phyloP scores from a whole-genome alignment of 305 asterid species.

The Coffea humblotiana region DNA sequence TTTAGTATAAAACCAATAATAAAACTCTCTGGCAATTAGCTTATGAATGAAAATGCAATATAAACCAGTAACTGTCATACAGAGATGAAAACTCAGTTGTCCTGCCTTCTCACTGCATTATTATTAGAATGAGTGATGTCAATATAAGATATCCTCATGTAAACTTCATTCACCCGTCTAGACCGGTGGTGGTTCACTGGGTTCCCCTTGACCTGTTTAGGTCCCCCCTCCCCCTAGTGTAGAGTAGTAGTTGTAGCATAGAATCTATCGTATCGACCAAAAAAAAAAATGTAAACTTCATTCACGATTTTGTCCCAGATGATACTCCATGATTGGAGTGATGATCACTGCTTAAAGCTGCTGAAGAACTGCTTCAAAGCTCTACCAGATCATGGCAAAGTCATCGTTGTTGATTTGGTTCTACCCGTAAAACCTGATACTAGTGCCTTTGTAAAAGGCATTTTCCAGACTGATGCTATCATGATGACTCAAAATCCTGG shows the following conservation, averaged over 20 bases:
- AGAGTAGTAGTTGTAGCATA: no score
- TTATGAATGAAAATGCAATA: not conserved
- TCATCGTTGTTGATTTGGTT: conserved; percentile 8
- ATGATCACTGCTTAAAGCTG: conserved; percentile 12
- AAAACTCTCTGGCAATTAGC: not conserved
- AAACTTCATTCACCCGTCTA: not conserved
- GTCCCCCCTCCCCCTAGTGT: no score
- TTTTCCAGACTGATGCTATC: conserved; percentile 4
- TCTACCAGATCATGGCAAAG: conserved; percentile 17
- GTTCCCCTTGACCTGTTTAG: no score
- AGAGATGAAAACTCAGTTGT: not conserved
- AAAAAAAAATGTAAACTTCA: not conserved
- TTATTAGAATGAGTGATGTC: not conserved
- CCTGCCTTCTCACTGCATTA: not conserved
- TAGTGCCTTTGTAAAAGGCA: not conserved
- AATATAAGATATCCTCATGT: not conserved
- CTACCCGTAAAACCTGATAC: conserved; percentile 9
- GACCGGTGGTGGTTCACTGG: no score
- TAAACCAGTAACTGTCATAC: not conserved
- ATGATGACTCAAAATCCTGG: conserved; percentile 11
- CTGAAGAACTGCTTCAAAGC: conserved; percentile 14
- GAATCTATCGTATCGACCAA: no score
- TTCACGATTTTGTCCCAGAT: not conserved
- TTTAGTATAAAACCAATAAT: not conserved
- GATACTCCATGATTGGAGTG: conserved; percentile 19